phyloP scores from a whole-genome alignment of 768 basidiomycete species.

The Pulveroboletus sp. region DNA sequence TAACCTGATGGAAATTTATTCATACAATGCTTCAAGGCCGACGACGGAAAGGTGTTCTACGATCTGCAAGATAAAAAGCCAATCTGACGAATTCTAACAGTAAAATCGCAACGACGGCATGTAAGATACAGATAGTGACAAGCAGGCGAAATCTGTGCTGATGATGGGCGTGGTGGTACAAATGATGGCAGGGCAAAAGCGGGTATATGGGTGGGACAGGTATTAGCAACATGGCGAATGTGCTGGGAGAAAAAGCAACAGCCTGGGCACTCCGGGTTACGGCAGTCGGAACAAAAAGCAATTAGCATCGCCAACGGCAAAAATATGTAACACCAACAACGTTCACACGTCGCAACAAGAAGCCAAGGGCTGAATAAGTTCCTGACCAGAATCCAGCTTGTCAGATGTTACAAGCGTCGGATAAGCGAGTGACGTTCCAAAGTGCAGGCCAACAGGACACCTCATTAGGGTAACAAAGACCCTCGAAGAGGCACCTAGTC shows the following conservation, averaged over 20 bases:
- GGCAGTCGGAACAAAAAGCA: slow-evolving; percentile 19
- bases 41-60: slow-evolving; percentile 1
- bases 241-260: slow-evolving; percentile 13
- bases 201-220: slow-evolving; percentile 30
- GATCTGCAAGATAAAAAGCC: slow-evolving; percentile 6
- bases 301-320: slow-evolving; percentile 20
- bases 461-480: neutral
- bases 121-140: slow-evolving; percentile 20
- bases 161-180: slow-evolving; percentile 25
- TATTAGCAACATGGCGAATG: slow-evolving; percentile 23
- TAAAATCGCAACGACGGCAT: slow-evolving; percentile 5
- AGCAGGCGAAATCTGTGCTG: slow-evolving; percentile 10
- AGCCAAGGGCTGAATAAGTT: slow-evolving; percentile 6
- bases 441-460: neutral
- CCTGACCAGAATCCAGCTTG: slow-evolving; percentile 19
- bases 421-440: neutral
- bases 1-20: neutral
- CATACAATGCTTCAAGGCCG: neutral
- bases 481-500: slow-evolving; percentile 13
- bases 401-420: slow-evolving; percentile 13
- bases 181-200: slow-evolving; percentile 19
- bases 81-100: slow-evolving; percentile 10
- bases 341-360: slow-evolving; percentile 11
- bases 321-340: slow-evolving; percentile 3
- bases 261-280: slow-evolving; percentile 13